phyloP scores from a whole-genome alignment of 2,329 filamentous ascomycete species.

The Colletotrichum higginsianum region DNA sequence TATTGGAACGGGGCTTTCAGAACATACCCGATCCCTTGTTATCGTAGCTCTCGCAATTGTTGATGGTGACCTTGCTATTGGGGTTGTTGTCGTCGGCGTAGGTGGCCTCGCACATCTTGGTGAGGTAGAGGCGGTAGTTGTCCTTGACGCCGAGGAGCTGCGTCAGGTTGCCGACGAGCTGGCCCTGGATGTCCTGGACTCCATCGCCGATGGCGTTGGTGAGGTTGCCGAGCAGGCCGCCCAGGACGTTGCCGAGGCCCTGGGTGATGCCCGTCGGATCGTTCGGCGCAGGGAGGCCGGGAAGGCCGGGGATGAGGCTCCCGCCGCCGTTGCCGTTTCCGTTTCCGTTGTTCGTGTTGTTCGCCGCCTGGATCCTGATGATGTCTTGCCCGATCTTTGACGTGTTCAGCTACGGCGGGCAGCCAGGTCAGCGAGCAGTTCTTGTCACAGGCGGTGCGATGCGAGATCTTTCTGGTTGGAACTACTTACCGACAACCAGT shows the following conservation, averaged over 20 bases:
- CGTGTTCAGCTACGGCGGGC: constrained; percentile 40
- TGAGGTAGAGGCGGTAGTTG: constrained; percentile 44
- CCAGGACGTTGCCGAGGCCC: constrained; percentile 40
- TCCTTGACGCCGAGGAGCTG: constrained; percentile 44
- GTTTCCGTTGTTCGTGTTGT: constrained; percentile 14
- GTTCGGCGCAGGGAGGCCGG: constrained; percentile 2
- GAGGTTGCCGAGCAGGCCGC: constrained; percentile 42
- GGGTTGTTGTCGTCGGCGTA: constrained; percentile 36
- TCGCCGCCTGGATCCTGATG: constrained; percentile 37
- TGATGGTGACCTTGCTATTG: constrained; percentile 32
- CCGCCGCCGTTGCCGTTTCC: constrained; percentile 27
- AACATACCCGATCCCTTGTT: constrained; percentile 28
- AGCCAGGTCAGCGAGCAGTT: too few species aligned
- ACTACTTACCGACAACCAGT: constrained; percentile 39
- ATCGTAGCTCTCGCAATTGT: constrained; percentile 39
- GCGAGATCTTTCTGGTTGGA: rapidly evolving
- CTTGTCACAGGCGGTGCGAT: too few species aligned
- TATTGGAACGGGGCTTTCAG: too few species aligned
- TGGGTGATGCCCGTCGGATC: constrained; percentile 32
- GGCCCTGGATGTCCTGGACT: constrained; percentile 45
- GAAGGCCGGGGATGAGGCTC: constrained; percentile 20
- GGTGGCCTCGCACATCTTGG: constrained; percentile 45
- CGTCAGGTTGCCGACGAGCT: constrained; percentile 45
- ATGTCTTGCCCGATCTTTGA: constrained; percentile 43
- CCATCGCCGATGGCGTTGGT: constrained; percentile 41